Base-by-base conservation (phyloP, 2,329 filamentous ascomycete genomes). In the Xylaria sp. region DNA sequence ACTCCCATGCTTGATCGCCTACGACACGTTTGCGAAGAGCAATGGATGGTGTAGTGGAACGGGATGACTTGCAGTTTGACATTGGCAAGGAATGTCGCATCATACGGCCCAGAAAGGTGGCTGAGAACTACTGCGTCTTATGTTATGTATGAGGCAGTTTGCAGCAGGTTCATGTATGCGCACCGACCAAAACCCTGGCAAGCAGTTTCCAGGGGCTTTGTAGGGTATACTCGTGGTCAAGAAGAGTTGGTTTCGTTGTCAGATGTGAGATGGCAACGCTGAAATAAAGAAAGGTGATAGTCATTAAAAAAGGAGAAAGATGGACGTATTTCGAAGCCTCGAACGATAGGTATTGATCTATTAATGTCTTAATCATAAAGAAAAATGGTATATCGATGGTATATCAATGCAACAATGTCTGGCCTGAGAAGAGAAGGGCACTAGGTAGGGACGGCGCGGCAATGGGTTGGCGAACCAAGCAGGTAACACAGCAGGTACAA, bases 11-110 rank as follows among this genome's bases (percentile, higher is more conserved):
- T 60, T 51, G 57, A 59, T 63, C 54, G 42, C 23, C 52, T 63
- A 57, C 47, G 58, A 39, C 37, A 54, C 49, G 46, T 57, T 30
- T 46, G 55, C 54, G 48, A 48, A 55, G 55, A 30, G 30, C 39
- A 55, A 34, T 52, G 54, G 51, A 54, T 47, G 52, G 58, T 59
- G 62, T 11, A 50, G 63, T 65, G 63, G 59, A 58, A 62, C 56
- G 54, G 19, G 56, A 62, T 65, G 62, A 63, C 63, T 64, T 62
- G 63, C 59, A 61, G 57, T 57, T 57, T 55, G 55, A 58, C 54
- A 55, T 44, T 59, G 54, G 35, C 57, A 47, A 60, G 52, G 49
- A 60, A 49, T 49, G 57, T 61, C 37, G 53, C 57, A 62, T 62
- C 34, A 55, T 57, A n/a, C 16, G 60, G 54, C 59, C 61, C 55